Percentiles rank a stretch among this genome's conserved stretches.
phyloP scores from a whole-genome alignment of 257 asterid genomes.

The Solanum lignicaule region DNA sequence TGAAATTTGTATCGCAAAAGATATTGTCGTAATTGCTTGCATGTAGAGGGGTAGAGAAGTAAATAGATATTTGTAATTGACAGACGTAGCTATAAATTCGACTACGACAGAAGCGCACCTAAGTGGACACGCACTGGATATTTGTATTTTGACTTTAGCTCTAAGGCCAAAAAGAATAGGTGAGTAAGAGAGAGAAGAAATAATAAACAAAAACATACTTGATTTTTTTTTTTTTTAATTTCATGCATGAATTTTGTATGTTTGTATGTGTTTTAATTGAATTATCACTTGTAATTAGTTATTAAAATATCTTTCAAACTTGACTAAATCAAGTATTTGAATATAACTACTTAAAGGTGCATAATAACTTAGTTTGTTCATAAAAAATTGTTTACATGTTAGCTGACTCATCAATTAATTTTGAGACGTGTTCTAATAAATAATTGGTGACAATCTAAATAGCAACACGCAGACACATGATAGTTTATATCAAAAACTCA shows the following conservation, averaged over 20 bases:
- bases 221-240: too few relatives aligned
- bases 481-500: too few relatives aligned
- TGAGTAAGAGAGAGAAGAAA: neutral
- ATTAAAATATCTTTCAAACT: too few relatives aligned
- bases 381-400: too few relatives aligned
- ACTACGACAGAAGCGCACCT: neutral
- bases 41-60: neutral
- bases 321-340: too few relatives aligned
- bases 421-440: too few relatives aligned
- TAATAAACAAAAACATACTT: neutral
- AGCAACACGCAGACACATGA: too few relatives aligned
- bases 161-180: neutral
- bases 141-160: neutral
- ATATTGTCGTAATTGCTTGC: neutral
- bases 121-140: neutral
- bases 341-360: neutral
- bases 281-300: too few relatives aligned
- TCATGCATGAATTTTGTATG: neutral
- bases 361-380: neutral
- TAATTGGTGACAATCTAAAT: too few relatives aligned
- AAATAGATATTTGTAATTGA: neutral
- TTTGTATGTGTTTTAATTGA: too few relatives aligned
- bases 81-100: neutral
- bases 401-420: too few relatives aligned
- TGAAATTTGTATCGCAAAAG: rapidly evolving